These are phyloP conservation scores for Pythium dissimile DNA, from an alignment of 352 stramenopile genomes.

Conservation along the genomic window DNA sequence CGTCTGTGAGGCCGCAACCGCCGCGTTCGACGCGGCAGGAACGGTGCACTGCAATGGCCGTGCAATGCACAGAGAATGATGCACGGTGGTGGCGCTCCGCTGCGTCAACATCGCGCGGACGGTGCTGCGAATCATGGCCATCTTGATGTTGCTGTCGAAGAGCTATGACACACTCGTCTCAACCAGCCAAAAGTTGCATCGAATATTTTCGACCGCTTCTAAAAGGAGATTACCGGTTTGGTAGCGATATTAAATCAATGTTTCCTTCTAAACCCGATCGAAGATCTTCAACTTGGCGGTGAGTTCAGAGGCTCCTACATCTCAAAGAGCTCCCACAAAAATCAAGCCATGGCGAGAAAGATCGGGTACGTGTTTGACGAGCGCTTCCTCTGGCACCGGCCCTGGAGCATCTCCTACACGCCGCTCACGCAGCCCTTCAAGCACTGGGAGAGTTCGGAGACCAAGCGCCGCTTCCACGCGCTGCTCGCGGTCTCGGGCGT, in stretches of 20 bases:
- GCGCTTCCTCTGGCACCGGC: slow-evolving; percentile 72
- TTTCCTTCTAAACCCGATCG: too few species aligned
- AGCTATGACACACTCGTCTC: background rate
- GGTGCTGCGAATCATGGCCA: slow-evolving; percentile 15
- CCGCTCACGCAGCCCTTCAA: slow-evolving; percentile 53
- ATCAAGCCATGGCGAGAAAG: slow-evolving; percentile 6
- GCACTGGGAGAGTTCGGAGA: slow-evolving; percentile 80
- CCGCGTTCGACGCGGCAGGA: background rate
- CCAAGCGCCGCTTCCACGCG: slow-evolving; percentile 78
- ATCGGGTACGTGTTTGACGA: slow-evolving; percentile 84
- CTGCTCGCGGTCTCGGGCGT: slow-evolving; percentile 72
- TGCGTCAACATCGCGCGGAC: slow-evolving; percentile 9
- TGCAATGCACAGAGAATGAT: background rate
- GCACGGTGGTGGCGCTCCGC: background rate
- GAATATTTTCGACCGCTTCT: background rate
- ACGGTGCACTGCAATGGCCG: slow-evolving; percentile 5
- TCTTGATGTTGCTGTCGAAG: slow-evolving; percentile 2
- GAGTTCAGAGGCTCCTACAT: too few species aligned
- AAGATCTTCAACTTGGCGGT: background rate
- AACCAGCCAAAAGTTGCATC: slow-evolving; percentile 18
- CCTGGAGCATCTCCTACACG: slow-evolving; percentile 53
- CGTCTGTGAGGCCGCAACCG: background rate
- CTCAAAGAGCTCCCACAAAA: slow-evolving; percentile 3
- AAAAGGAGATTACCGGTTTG: slow-evolving; percentile 1
- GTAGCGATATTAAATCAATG: slow-evolving; percentile 7